These are phyloP conservation scores for Skeletonema grethae DNA, from an alignment of 108 stramenopile species.

Conservation along the genomic window DNA sequence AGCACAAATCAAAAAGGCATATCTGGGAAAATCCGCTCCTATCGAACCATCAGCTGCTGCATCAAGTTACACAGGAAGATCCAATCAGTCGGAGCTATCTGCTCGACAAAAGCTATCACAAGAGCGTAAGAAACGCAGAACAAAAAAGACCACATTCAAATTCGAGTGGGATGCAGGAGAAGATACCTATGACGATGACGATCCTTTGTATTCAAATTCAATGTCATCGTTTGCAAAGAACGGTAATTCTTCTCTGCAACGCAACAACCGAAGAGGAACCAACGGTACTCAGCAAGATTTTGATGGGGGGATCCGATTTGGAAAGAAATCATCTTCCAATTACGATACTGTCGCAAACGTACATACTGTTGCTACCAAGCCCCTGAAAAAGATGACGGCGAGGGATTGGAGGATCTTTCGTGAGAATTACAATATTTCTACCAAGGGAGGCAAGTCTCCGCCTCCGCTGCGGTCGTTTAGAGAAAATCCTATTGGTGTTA, in stretches of 20 bases:
- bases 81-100: background rate
- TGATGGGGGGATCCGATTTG: conserved; percentile 20
- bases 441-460: conserved; percentile 91
- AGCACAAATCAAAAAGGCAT: conserved; percentile 59
- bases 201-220: conserved; percentile 79
- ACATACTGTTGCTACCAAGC: conserved; percentile 70
- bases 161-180: conserved; percentile 95
- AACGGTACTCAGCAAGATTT: conserved; percentile 4
- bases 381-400: conserved; percentile 85
- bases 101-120: conserved; percentile 32
- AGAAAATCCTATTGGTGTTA: conserved; percentile 61
- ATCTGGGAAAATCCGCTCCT: conserved; percentile 65
- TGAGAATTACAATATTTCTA: conserved; percentile 96
- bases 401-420: conserved; percentile 98
- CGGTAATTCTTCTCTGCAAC: conserved; percentile 18
- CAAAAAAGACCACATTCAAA: conserved; percentile 86
- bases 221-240: conserved; percentile 37
- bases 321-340: conserved; percentile 31
- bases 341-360: conserved; percentile 27
- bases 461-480: conserved; percentile 85
- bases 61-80: conserved; percentile 14
- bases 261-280: conserved; percentile 1
- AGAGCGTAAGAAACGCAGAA: conserved; percentile 27
- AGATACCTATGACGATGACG: conserved; percentile 82
- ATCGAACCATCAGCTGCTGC: conserved; percentile 14